Evolutionary conservation across 805 yeast genomes (phyloP).

Genomic region (Ogataea ramenticola): DNA sequence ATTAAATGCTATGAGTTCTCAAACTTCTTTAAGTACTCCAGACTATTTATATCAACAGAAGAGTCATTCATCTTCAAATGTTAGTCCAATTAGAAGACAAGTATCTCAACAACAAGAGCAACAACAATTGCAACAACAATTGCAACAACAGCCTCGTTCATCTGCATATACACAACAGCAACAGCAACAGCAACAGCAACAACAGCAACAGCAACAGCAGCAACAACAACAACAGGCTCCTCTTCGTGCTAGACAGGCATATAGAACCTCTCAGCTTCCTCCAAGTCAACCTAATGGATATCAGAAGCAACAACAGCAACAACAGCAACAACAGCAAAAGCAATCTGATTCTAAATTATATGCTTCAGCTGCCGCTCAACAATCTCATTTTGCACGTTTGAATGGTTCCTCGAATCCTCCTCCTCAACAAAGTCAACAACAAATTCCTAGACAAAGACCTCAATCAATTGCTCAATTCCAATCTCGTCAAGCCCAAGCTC

Average conservation of each 20-base stretch:
- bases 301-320: background rate
- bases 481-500: constrained; percentile 7
- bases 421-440: constrained; percentile 8
- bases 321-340: constrained; percentile 5
- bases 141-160: too few relatives aligned
- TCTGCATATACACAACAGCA: constrained; percentile 3
- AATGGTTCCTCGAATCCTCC: constrained; percentile 8
- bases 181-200: constrained; percentile 3
- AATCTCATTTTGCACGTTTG: constrained; percentile 3
- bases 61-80: constrained; percentile 1
- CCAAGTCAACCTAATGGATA: constrained; percentile 3
- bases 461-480: constrained; percentile 4
- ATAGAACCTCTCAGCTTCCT: constrained; percentile 6
- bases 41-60: constrained; percentile 3
- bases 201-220: constrained; percentile 8
- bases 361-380: constrained; percentile 14
- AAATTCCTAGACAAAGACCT: constrained; percentile 1
- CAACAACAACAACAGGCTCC: constrained; percentile 8
- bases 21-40: constrained; percentile 22
- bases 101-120: background rate
- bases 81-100: constrained; percentile 3
- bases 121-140: too few relatives aligned
- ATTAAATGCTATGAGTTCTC: constrained; percentile 53
- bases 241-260: background rate
- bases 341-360: background rate